Percentiles rank a stretch among this genome's conserved stretches.
These are phyloP conservation scores for Arthrobotrys entomopaga DNA, from an alignment of 2,329 filamentous ascomycete species.

Conservation along the genomic window DNA sequence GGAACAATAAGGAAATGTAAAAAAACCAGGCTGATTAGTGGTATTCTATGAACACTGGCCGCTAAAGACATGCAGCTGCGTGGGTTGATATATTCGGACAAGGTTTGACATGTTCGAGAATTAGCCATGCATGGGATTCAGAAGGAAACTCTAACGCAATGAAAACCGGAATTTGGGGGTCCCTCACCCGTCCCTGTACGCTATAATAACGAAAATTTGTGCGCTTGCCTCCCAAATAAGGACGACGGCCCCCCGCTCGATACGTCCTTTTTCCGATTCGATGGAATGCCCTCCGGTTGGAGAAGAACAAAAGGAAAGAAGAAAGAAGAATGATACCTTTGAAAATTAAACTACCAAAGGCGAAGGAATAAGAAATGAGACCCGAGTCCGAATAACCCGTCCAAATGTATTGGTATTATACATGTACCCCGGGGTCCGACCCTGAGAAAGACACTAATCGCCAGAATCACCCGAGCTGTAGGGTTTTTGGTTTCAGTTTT, in stretches of 20 bases:
- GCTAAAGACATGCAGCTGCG: slow-evolving; percentile 28
- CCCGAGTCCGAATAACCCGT: slow-evolving; percentile 1
- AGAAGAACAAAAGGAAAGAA: background rate
- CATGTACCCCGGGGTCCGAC: slow-evolving; percentile 6
- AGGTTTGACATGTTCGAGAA: slow-evolving; percentile 24
- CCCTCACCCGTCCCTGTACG: slow-evolving; percentile 11
- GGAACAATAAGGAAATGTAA: background rate
- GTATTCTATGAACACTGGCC: background rate
- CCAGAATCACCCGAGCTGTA: slow-evolving; percentile 3
- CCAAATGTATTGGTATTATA: too few relatives aligned
- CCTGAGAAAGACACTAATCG: background rate
- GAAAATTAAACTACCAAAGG: background rate
- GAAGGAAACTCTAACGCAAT: slow-evolving; percentile 54
- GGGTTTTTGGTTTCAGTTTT: slow-evolving; percentile 21
- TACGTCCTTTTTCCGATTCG: slow-evolving; percentile 52
- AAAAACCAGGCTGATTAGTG: background rate
- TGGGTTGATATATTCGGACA: slow-evolving; percentile 17
- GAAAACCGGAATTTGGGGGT: slow-evolving; percentile 51
- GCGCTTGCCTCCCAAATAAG: slow-evolving; percentile 43
- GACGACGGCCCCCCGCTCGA: slow-evolving; percentile 40
- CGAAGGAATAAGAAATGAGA: slow-evolving; percentile 20
- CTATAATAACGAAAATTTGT: slow-evolving; percentile 3
- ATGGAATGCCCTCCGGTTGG: slow-evolving; percentile 35
- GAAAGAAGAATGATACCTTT: background rate
- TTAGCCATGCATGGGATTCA: slow-evolving; percentile 11